These are phyloP conservation scores for Trichoderma atroviride DNA, from an alignment of 2,329 filamentous ascomycete genomes.

Conservation along the genomic window DNA sequence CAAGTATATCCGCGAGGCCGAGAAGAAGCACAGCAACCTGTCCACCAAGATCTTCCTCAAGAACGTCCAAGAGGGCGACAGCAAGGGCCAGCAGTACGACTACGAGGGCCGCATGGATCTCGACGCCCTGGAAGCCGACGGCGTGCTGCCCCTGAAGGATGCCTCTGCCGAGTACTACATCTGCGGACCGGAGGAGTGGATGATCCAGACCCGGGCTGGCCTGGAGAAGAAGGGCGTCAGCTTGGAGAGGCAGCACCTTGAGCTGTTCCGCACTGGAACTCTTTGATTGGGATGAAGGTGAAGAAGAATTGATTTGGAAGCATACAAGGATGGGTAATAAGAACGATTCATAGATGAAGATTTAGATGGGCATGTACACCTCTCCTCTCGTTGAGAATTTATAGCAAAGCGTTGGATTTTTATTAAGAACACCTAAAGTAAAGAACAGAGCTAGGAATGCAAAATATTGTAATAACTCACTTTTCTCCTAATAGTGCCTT, in stretches of 20 bases:
- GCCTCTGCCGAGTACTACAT: slow-evolving; percentile 66
- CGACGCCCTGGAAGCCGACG: slow-evolving; percentile 53
- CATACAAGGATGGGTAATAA: background rate
- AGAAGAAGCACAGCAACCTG: slow-evolving; percentile 40
- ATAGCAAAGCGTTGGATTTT: slow-evolving; percentile 1
- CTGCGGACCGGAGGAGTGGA: slow-evolving; percentile 72
- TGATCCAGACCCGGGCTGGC: slow-evolving; percentile 59
- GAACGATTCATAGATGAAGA: background rate
- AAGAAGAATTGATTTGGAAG: background rate
- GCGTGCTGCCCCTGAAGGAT: slow-evolving; percentile 59
- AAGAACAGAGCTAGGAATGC: background rate
- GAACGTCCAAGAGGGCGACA: slow-evolving; percentile 47
- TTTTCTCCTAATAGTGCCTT: background rate
- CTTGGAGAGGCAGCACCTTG: slow-evolving; percentile 63
- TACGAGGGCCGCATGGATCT: slow-evolving; percentile 62
- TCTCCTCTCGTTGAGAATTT: slow-evolving; percentile 1
- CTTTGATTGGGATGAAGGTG: background rate
- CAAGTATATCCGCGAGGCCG: slow-evolving; percentile 52
- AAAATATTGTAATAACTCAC: background rate
- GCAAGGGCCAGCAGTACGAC: slow-evolving; percentile 60
- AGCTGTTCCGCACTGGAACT: slow-evolving; percentile 66
- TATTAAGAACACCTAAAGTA: background rate
- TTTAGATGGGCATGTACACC: background rate
- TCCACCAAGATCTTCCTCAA: slow-evolving; percentile 60
- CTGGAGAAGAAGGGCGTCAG: slow-evolving; percentile 60